These are phyloP conservation scores for Penicillium turbatum DNA, from an alignment of 495 filamentous ascomycete species.

Conservation along the genomic window DNA sequence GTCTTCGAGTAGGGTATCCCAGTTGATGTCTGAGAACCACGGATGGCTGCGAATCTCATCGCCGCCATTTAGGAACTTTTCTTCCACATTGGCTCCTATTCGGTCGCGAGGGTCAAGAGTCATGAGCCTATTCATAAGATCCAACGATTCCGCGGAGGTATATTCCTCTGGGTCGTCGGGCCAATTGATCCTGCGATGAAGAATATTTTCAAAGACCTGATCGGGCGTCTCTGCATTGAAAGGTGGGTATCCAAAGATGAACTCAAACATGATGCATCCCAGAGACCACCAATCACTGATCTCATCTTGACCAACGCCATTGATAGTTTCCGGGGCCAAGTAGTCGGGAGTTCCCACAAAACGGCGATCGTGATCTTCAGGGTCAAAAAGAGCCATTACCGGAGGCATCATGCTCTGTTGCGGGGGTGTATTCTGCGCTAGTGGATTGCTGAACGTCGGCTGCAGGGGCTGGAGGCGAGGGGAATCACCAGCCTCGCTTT, in stretches of 20 bases:
- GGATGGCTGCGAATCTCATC: slow-evolving; percentile 84
- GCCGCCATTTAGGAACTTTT: slow-evolving; percentile 74
- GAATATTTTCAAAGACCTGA: slow-evolving; percentile 93
- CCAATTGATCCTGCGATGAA: slow-evolving; percentile 85
- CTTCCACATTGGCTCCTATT: slow-evolving; percentile 77
- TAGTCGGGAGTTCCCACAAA: slow-evolving; percentile 99
- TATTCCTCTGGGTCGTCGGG: slow-evolving; percentile 67
- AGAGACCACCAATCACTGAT: slow-evolving; percentile 99
- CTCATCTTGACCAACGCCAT: slow-evolving; percentile 90
- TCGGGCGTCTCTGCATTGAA: slow-evolving; percentile 91
- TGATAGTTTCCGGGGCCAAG: slow-evolving; percentile 93
- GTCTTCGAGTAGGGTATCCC: slow-evolving; percentile 85
- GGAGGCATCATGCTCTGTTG: slow-evolving; percentile 83
- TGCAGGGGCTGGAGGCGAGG: slow-evolving; percentile 65
- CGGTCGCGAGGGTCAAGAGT: slow-evolving; percentile 73
- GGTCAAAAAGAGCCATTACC: slow-evolving; percentile 93
- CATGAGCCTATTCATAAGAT: slow-evolving; percentile 87
- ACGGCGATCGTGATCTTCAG: slow-evolving; percentile 84
- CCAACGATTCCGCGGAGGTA: slow-evolving; percentile 79
- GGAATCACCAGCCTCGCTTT: slow-evolving; percentile 62
- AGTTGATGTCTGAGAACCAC: slow-evolving; percentile 86
- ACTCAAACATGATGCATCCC: slow-evolving; percentile 96
- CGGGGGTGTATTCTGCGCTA: slow-evolving; percentile 57
- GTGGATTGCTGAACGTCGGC: slow-evolving; percentile 50
- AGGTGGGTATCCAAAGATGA: slow-evolving; percentile 85